These are phyloP conservation scores for Elaeagnus macrophylla DNA, from an alignment of 306 rosid genomes.

Conservation along the genomic window DNA sequence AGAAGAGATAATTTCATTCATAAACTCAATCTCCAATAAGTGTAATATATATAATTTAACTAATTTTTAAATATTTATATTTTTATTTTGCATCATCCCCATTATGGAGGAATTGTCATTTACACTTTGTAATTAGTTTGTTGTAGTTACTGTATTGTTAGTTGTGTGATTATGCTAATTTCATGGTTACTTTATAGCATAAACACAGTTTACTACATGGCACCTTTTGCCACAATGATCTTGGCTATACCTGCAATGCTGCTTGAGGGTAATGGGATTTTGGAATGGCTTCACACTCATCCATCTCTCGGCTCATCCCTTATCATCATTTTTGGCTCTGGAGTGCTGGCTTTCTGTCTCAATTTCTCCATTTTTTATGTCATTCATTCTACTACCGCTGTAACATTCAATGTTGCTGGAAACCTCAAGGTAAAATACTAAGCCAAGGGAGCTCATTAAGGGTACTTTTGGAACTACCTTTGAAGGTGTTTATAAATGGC, in stretches of 20 bases:
- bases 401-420: constrained; percentile 95
- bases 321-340: constrained; percentile 75
- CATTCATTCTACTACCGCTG: constrained; percentile 96
- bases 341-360: constrained; percentile 90
- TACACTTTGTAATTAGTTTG: background rate
- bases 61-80: too few relatives aligned
- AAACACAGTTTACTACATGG: constrained; percentile 98
- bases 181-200: constrained; percentile 37
- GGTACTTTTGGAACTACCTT: background rate
- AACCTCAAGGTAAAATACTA: constrained; percentile 71
- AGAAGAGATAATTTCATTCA: too few relatives aligned
- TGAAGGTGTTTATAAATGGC: background rate
- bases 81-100: too few relatives aligned
- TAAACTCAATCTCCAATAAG: too few relatives aligned
- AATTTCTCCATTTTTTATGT: constrained; percentile 96
- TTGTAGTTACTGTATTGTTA: background rate
- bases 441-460: background rate
- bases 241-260: constrained; percentile 84
- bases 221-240: constrained; percentile 95
- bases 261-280: constrained; percentile 83
- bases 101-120: background rate
- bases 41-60: too few relatives aligned
- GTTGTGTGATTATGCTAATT: background rate
- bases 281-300: constrained; percentile 77
- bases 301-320: constrained; percentile 58